Evolutionary conservation across 2,329 filamentous ascomycete genomes (phyloP), one percentile per base, ranked within the genome.

Genomic region (Fusarium sp.): DNA sequence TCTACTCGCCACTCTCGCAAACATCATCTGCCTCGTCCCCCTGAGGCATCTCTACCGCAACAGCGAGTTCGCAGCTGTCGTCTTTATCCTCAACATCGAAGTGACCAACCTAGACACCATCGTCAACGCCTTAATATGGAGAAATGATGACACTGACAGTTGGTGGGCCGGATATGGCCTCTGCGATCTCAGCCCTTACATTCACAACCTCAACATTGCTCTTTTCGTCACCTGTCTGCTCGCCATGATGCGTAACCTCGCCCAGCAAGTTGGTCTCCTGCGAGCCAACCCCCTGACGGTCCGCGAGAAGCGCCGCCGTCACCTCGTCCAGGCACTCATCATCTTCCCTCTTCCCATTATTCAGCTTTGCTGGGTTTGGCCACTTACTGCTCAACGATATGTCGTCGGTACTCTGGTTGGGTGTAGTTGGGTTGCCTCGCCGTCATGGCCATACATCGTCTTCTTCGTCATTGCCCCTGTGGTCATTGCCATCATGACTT

Each of bases 151-250:
- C 76, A 84, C 86, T 66, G 75, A 74, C 35, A 70, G 69, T 36
- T 91, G 89, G 88, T 90, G 83, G 81, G 79, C 82, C 4, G 89
- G 89, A 59, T 77, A 81, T 27, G 87, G 87, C 20, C 84, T 87
- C 79, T 91, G 89, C 74, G 89, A 91, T 73, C 11, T 89, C 36
- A 83, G 87, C 73, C 76, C 84, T 14, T 88, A 86, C 42, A 78
- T 85, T 31, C 83, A 87, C 70, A 88, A 88, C 68, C 80, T 85
- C 74, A 66, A 51, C 64, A 83, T 87, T 44, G 84, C 84, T 2
- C 75, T 87, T 46, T 90, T 85, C 77, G 83, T 83, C 44, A 85
- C 86, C n/a, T 85, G 85, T 38, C 81, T 89, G 51, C 85, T 89
- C 59, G 86, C 87, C 76, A 86, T 89, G 66, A 87, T 90, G 84